Evolutionary conservation across 352 stramenopile genomes (phyloP).

Genomic region (Phytopythium kandeliae): DNA sequence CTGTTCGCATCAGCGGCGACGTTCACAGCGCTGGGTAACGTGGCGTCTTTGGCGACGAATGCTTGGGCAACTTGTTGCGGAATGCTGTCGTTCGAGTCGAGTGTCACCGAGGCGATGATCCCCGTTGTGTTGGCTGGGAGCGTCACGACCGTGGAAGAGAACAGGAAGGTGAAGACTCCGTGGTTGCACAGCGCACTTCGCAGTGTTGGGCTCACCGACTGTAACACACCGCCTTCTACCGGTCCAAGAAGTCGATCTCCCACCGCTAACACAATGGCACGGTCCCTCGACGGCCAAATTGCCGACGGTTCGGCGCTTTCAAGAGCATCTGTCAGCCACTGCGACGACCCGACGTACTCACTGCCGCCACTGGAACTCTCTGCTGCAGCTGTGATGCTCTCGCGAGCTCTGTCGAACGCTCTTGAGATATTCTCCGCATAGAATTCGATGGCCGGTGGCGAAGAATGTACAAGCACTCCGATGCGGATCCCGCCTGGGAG

Average conservation of each 20-base stretch:
- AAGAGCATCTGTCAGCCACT: not conserved
- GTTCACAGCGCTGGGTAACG: constrained; percentile 14
- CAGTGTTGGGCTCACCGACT: constrained; percentile 6
- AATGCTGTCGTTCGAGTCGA: constrained; percentile 10
- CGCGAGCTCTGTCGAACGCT: constrained; percentile 5
- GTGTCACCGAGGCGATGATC: constrained; percentile 18
- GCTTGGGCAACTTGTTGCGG: constrained; percentile 20
- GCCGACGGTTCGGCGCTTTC: not conserved
- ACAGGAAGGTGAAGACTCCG: constrained; percentile 22
- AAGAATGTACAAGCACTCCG: constrained; percentile 17
- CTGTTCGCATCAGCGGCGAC: constrained; percentile 16
- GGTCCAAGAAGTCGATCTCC: constrained; percentile 9
- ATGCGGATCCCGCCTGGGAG: constrained; percentile 18
- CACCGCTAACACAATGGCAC: constrained; percentile 13
- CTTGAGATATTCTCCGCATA: not conserved
- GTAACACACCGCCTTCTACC: not conserved
- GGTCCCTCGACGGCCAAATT: constrained; percentile 22
- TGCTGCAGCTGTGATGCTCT: constrained; percentile 17
- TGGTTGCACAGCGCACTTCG: constrained; percentile 13
- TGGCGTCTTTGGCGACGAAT: constrained; percentile 19
- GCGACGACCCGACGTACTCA: constrained; percentile 6
- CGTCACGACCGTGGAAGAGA: constrained; percentile 12
- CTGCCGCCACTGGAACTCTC: not conserved
- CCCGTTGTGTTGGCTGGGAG: constrained; percentile 7
- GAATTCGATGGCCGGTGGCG: constrained; percentile 5